Evolutionary conservation across 148 eudicot species (phyloP), one percentile per base, ranked within the genome.

Genomic region (Euryodendron excelsum): DNA sequence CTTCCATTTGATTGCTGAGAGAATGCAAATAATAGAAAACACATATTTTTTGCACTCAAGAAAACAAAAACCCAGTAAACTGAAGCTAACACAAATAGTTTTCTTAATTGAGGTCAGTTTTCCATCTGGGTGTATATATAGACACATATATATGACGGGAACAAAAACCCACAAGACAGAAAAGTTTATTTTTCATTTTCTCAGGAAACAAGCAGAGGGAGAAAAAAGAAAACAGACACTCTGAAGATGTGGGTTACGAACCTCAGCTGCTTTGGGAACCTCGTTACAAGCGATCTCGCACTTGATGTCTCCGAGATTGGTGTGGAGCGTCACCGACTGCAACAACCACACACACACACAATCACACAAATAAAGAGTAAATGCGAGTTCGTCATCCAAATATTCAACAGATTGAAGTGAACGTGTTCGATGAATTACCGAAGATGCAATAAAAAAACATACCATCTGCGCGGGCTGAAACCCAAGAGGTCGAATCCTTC

Each of bases 281-380:
- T 92, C 93, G 69, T 94, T 97, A 50, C 98, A 94, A 55, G 87
- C 82, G 75, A 92, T 86, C 84, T 94, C 94, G 87, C 97, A 94
- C 84, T 92, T 94, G 78, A 94, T 94, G 79, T 92, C 97, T 52
- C 98, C 98, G 28, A 92, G 86, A 80, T 94, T 94, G 36, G 98
- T 94, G 81, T 94, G 97, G 39, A 94, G 89, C 23, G 98, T 94
- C 81, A 94, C 94, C 2, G 97, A 83, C 97, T 94, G 90, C 55
- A 77, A 77, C n/a, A 69, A 74, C 30, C 64, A 74, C 37, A 66
- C 59, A 37, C 27, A 20, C 48, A 75, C 11, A n/a, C n/a, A n/a
- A n/a, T n/a, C n/a, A n/a, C n/a, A n/a, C n/a, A n/a, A n/a, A n/a
- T n/a, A n/a, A n/a, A n/a, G n/a, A n/a, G n/a, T n/a, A 67, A n/a